phyloP scores from a whole-genome alignment of 176 grass and related monocot species.

The Oryza longistaminata region DNA sequence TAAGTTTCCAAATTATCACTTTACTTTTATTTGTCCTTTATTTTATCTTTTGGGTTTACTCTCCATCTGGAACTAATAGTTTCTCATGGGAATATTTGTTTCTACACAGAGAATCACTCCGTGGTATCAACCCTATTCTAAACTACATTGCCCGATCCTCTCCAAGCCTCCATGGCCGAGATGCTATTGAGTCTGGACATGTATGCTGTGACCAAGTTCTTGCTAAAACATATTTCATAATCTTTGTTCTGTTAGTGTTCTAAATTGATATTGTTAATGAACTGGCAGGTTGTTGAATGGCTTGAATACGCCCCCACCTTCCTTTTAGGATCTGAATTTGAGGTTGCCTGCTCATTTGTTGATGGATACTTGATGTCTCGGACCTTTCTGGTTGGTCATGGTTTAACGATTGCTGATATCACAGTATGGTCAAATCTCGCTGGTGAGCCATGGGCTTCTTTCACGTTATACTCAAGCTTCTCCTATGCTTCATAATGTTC shows the following conservation, averaged over 20 bases:
- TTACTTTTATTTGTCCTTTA: not conserved
- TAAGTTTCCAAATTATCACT: not conserved
- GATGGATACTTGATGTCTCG: slow-evolving; percentile 44
- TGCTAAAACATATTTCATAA: not conserved
- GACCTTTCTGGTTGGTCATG: slow-evolving; percentile 60
- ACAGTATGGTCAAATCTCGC: slow-evolving; percentile 69
- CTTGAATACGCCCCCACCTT: slow-evolving; percentile 64
- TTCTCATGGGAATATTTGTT: slow-evolving; percentile 6
- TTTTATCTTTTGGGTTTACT: slow-evolving; percentile 12
- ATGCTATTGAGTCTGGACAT: slow-evolving; percentile 58
- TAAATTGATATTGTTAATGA: slow-evolving; percentile 8
- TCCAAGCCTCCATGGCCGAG: slow-evolving; percentile 53
- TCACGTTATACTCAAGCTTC: not conserved
- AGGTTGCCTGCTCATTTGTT: slow-evolving; percentile 55
- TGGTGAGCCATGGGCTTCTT: slow-evolving; percentile 31
- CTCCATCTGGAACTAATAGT: not conserved
- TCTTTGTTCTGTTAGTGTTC: not conserved
- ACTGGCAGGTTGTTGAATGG: slow-evolving; percentile 70
- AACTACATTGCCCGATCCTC: slow-evolving; percentile 50
- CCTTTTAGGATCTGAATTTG: slow-evolving; percentile 67
- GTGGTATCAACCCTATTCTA: slow-evolving; percentile 62
- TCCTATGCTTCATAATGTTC: not conserved
- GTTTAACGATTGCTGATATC: slow-evolving; percentile 67
- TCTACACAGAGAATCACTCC: slow-evolving; percentile 48
- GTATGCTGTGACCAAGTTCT: slow-evolving; percentile 34